Evolutionary conservation across 352 stramenopile species (phyloP), one percentile per base, ranked within the genome.

Genomic region (Salisapilia sapeloensis): DNA sequence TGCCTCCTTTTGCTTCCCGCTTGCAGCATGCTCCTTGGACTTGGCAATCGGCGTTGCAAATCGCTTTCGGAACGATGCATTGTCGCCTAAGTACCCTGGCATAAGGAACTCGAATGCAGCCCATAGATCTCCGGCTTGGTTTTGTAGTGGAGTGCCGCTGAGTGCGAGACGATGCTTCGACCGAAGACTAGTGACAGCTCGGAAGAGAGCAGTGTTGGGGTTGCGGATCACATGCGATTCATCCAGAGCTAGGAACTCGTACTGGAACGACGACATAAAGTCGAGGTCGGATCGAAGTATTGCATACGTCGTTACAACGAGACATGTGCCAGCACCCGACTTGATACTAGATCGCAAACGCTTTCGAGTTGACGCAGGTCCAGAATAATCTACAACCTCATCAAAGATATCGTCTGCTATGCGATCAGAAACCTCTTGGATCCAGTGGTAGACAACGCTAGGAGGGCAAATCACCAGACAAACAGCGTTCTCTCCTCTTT

Each of bases 221-320:
- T 99, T 99, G 12, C 93, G 90, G 22, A 98, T 71, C 13, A 98
- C 48, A 66, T 99, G 95, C 4, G 89, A 94, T 75, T 99, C 95
- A 34, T 99, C 95, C 18, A 98, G 55, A 38, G 98, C 75, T 21
- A 76, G 76, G 38, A 89, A 97, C 5, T 54, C 44, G 53, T 83
- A 97, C 12, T 55, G 30, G 6, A 50, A 49, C 13, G 8, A 30
- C 2, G 48, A 38, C 11, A 97, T 53, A 5, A 50, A 41, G 12
- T 78, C 55, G 15, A 89, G 69, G 24, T 96, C 90, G 19, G 40
- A 57, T n/a, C 84, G 67, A 7, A 97, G 48, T 12, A 92, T 63
- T 0, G 70, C 52, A 49, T 97, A 97, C 16, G 72, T 92, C 14
- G 66, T 79, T 14, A 87, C 50, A 9, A 85, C 49, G 13, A 86